Evolutionary conservation across 345 rosid genomes (phyloP).

Genomic region (Clarkia xantiana): DNA sequence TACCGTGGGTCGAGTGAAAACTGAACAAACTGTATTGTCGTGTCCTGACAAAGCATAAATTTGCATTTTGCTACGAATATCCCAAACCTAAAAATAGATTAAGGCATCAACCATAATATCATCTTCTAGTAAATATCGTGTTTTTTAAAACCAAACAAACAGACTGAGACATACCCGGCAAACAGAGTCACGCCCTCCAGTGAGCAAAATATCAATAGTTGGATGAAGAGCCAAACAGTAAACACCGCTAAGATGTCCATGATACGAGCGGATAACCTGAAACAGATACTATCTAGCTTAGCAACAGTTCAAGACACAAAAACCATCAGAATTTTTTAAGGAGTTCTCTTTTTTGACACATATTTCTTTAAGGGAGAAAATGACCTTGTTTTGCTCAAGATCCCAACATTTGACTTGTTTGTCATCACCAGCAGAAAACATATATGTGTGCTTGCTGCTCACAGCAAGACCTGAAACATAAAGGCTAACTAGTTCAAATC

Average conservation of each 20-base stretch:
- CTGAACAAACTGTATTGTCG: slow-evolving; percentile 93
- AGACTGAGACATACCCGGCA: slow-evolving; percentile 52
- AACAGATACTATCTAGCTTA: slow-evolving; percentile 5
- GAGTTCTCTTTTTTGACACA: too few species aligned
- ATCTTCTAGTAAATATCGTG: neutral
- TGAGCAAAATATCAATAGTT: slow-evolving; percentile 69
- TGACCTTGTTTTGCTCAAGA: slow-evolving; percentile 97
- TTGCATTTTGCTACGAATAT: slow-evolving; percentile 92
- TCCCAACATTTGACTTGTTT: slow-evolving; percentile 99
- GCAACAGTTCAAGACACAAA: neutral
- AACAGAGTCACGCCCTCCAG: slow-evolving; percentile 98
- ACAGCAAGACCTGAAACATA: slow-evolving; percentile 70
- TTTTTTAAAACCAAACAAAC: neutral
- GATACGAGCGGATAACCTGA: slow-evolving; percentile 91
- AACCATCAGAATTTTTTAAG: neutral
- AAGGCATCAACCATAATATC: slow-evolving; percentile 11
- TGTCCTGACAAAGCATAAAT: slow-evolving; percentile 91
- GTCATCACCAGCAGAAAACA: slow-evolving; percentile 99
- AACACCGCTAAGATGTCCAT: slow-evolving; percentile 96
- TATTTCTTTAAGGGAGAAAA: slow-evolving; percentile 1
- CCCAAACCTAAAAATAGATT: slow-evolving; percentile 71
- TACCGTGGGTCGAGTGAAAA: slow-evolving; percentile 85
- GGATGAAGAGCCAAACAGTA: slow-evolving; percentile 99
- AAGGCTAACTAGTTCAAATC: neutral
- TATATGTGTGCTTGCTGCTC: slow-evolving; percentile 73